Percentiles rank a stretch among this genome's conserved stretches.
These are phyloP conservation scores for Penicillium odoratum DNA, from an alignment of 495 filamentous ascomycete genomes.

Conservation along the genomic window DNA sequence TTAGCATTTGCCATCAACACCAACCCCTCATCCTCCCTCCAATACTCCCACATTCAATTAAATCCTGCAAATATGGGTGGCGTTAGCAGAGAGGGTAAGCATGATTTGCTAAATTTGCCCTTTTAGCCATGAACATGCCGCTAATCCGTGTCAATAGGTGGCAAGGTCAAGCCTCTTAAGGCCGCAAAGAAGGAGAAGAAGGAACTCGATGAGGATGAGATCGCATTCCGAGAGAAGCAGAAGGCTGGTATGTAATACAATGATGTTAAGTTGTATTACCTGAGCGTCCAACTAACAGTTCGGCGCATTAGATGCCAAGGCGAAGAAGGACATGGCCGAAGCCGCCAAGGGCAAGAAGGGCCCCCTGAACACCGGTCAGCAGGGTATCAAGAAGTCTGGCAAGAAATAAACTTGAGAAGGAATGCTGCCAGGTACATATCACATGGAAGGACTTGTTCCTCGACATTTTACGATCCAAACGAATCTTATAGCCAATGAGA, in stretches of 20 bases:
- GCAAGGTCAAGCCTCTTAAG: slow-evolving; percentile 85
- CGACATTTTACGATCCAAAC: slow-evolving; percentile 35
- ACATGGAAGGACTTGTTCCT: slow-evolving; percentile 61
- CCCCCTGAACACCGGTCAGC: slow-evolving; percentile 69
- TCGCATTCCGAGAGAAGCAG: slow-evolving; percentile 73
- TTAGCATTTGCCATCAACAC: slow-evolving; percentile 25
- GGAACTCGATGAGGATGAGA: slow-evolving; percentile 74
- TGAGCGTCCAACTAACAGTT: background rate
- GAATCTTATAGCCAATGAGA: slow-evolving; percentile 27
- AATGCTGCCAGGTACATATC: background rate
- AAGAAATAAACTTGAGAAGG: slow-evolving; percentile 63
- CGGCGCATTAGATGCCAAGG: slow-evolving; percentile 64
- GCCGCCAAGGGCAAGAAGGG: slow-evolving; percentile 60
- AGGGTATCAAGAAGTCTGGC: slow-evolving; percentile 89
- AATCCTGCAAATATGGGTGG: slow-evolving; percentile 58
- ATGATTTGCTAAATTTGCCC: background rate
- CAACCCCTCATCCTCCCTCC: slow-evolving; percentile 9
- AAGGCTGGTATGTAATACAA: slow-evolving; percentile 57
- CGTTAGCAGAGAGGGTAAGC: slow-evolving; percentile 63
- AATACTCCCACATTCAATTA: slow-evolving; percentile 12
- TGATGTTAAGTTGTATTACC: no score
- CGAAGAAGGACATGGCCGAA: slow-evolving; percentile 69
- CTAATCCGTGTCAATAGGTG: slow-evolving; percentile 51
- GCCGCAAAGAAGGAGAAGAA: slow-evolving; percentile 73
- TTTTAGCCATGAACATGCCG: background rate